Base-by-base conservation (phyloP, 163 green algal species). In the Coccomyxa subellipsoidea region DNA sequence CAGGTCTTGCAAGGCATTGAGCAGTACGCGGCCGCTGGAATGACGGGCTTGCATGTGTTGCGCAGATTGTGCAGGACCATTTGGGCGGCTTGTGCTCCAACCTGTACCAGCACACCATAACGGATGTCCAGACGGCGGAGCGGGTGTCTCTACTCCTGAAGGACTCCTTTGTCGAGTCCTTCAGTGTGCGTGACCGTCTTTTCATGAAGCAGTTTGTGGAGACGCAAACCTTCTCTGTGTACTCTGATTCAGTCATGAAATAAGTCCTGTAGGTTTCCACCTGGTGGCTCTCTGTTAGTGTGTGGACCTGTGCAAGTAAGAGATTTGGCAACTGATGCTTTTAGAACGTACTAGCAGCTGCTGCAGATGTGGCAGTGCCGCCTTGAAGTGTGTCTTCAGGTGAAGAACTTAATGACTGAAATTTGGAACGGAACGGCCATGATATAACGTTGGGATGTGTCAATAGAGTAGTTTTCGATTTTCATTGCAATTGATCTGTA, bases 171-270 rank as follows among this genome's bases (percentile, higher is more conserved):
- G 79, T 96, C 32, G 93, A 95, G 34, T 90, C 87, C 36, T 89
- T 92, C 36, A 78, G 81, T 6, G 15, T 84, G 0, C 87, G 86
- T 38, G 93, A 97, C 82, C 81, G 88, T 15, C 54, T 84, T 7
- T 97, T 96, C 83, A 91, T 96, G 77, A 87, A 85, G 35, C 84
- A 90, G 54, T 95, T 97, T 81, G 53, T 87, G 34, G 89, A 95
- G 78, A 97, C 93, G 2, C 93, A 96, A 84, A 94, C 96, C 90
- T 97, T 97, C 78, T 81, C 82, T 2, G 90, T 92, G 29, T 95
- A 84, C 35, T 75, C 54, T 73, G 83, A 87, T 36, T 81, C 80
- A 70, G 76, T 84, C 29, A 87, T 87, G 10, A 87, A 73, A 31
- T 87, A 40, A 84, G 2, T 32, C 66, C 15, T 34, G 66, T 34